Conservation (phyloP, 139 green algal genomes). For the Astrephomene gubernaculifera region DNA sequence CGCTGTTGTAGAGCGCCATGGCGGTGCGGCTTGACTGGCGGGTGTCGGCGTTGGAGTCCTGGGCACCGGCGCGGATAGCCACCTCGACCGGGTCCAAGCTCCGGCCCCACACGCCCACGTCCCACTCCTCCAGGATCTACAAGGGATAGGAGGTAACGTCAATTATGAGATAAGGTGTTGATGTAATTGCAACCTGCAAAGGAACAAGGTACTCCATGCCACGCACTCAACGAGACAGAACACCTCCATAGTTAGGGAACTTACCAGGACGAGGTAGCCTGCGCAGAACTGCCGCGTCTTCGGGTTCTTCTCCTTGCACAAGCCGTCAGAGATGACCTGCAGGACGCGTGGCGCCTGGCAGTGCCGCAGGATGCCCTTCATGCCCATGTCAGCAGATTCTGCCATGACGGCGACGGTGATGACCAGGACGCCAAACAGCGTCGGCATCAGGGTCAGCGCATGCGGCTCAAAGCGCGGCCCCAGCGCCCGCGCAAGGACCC, state of each 20-base stretch:
- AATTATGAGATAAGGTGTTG: too few relatives aligned
- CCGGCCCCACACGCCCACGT: constrained; percentile 59
- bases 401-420: constrained; percentile 89
- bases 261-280: constrained; percentile 53
- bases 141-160: not conserved
- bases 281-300: constrained; percentile 68
- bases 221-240: too few relatives aligned
- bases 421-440: constrained; percentile 78
- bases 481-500: constrained; percentile 65
- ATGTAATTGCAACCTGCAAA: too few relatives aligned
- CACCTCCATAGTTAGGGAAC: too few relatives aligned
- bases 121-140: constrained; percentile 60
- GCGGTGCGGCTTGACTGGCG: constrained; percentile 52
- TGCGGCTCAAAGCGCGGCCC: constrained; percentile 66
- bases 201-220: too few relatives aligned
- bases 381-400: constrained; percentile 70
- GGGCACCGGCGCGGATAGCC: constrained; percentile 51
- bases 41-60: constrained; percentile 65
- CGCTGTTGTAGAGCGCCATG: constrained; percentile 64
- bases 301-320: constrained; percentile 68
- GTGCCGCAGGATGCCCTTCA: constrained; percentile 60
- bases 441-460: constrained; percentile 65
- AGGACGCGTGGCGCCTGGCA: constrained; percentile 70
- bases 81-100: constrained; percentile 62
- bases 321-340: constrained; percentile 55